phyloP scores from a whole-genome alignment of 495 filamentous ascomycete genomes.

The Tuber calosporum region DNA sequence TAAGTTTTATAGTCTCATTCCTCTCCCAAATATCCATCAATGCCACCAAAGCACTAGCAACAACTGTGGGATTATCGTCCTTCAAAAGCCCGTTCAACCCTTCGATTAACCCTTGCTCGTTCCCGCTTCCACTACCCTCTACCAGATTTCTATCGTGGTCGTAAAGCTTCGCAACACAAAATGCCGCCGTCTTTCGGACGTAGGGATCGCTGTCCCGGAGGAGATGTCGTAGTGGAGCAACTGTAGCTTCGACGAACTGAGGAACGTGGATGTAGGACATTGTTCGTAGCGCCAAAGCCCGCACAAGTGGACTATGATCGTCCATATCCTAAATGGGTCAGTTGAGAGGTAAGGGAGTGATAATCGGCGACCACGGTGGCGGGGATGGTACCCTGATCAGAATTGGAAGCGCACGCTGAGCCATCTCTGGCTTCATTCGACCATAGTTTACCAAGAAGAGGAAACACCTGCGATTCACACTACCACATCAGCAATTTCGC shows the following conservation, averaged over 20 bases:
- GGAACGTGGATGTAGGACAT: constrained; percentile 97
- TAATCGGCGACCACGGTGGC: neutral
- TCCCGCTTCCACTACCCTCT: constrained; percentile 47
- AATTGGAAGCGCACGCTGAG: constrained; percentile 84
- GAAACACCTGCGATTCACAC: constrained; percentile 66
- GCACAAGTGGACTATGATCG: constrained; percentile 84
- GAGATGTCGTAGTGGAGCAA: constrained; percentile 72
- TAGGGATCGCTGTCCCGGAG: constrained; percentile 89
- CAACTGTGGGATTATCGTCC: constrained; percentile 95
- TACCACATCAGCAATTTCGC: constrained; percentile 29
- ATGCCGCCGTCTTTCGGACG: constrained; percentile 93
- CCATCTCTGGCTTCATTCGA: constrained; percentile 87
- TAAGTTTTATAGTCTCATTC: constrained; percentile 93
- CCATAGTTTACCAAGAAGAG: constrained; percentile 96
- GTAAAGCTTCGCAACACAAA: constrained; percentile 95
- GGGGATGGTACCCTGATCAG: constrained; percentile 60
- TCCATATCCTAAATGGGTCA: constrained; percentile 71
- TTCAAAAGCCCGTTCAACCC: constrained; percentile 79
- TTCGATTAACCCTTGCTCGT: constrained; percentile 70
- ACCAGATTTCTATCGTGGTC: constrained; percentile 90
- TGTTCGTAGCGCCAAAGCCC: constrained; percentile 85
- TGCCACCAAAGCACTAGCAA: constrained; percentile 83
- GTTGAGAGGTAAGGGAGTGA: constrained; percentile 6
- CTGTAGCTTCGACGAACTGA: constrained; percentile 88
- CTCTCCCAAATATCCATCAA: constrained; percentile 98